Conservation (phyloP, 345 rosid genomes). For the Schrenkiella parvula region DNA sequence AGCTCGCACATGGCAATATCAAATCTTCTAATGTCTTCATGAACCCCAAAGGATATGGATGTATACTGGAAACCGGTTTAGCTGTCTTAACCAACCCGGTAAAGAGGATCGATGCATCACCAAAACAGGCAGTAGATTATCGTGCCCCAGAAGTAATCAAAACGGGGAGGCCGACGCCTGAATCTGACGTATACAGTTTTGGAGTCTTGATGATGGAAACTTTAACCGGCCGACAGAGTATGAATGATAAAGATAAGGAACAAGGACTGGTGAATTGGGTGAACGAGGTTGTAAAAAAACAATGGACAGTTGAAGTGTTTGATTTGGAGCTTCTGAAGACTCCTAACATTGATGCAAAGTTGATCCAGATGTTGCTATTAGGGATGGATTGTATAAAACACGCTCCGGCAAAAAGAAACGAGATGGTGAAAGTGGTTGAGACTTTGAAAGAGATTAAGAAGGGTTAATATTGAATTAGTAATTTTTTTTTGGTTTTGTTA, state of each 20-base stretch:
- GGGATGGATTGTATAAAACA: slow-evolving; percentile 64
- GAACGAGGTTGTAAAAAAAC: slow-evolving; percentile 63
- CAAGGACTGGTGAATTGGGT: slow-evolving; percentile 85
- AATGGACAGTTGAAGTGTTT: slow-evolving; percentile 98
- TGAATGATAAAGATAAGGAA: slow-evolving; percentile 47
- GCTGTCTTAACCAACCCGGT: slow-evolving; percentile 59
- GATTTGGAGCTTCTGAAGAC: slow-evolving; percentile 72
- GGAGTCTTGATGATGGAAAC: slow-evolving; percentile 86
- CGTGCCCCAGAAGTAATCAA: slow-evolving; percentile 85
- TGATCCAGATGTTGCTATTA: slow-evolving; percentile 80
- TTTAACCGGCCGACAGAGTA: slow-evolving; percentile 74
- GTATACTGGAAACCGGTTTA: slow-evolving; percentile 76
- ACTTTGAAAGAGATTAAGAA: slow-evolving; percentile 60
- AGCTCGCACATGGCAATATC: slow-evolving; percentile 82
- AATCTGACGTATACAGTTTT: slow-evolving; percentile 77
- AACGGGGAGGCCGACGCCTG: slow-evolving; percentile 66
- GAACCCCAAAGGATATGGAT: slow-evolving; percentile 48
- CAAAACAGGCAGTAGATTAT: slow-evolving; percentile 36
- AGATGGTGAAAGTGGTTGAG: slow-evolving; percentile 54
- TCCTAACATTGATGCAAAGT: slow-evolving; percentile 83
- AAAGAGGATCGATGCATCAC: slow-evolving; percentile 43
- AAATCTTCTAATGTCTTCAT: slow-evolving; percentile 86
- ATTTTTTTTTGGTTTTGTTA: too few relatives aligned
- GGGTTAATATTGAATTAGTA: slow-evolving; percentile 20
- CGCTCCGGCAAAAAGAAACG: slow-evolving; percentile 67